A percentile compares a stretch with the other conserved stretches of the same genome.
Evolutionary conservation across 2,329 filamentous ascomycete species (phyloP).

Genomic region (Basipetospora sp.): DNA sequence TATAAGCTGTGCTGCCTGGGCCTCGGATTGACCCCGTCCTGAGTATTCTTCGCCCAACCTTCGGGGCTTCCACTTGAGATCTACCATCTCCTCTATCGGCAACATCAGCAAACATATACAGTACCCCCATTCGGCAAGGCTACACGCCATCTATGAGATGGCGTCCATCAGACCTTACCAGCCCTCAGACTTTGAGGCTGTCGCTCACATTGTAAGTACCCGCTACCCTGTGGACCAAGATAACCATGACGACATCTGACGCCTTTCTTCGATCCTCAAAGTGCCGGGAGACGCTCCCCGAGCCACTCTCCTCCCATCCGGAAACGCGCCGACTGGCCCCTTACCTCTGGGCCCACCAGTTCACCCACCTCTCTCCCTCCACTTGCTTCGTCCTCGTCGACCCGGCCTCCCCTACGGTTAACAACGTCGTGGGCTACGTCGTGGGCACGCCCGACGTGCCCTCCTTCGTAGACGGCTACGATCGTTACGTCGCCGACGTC

Average conservation of each 20-base stretch:
- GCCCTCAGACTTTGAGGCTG: conserved; percentile 24
- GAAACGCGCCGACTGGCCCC: conserved; percentile 24
- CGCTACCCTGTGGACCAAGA: no score
- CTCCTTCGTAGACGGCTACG: conserved; percentile 24
- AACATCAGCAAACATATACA: no score
- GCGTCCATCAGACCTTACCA: conserved; percentile 30
- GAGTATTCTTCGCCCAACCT: no score
- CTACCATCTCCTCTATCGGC: no score
- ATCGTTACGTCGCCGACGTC: conserved; percentile 22
- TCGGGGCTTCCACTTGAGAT: no score
- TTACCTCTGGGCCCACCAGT: conserved; percentile 38
- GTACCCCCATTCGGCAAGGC: no score
- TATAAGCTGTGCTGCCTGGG: no score
- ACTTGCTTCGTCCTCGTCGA: conserved; percentile 36
- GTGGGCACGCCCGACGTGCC: conserved; percentile 30
- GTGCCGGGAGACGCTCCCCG: conserved; percentile 34
- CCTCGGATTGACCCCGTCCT: no score
- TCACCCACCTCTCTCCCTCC: conserved; percentile 28
- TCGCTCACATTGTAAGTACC: conserved; percentile 25
- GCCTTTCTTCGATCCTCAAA: conserved; percentile 11
- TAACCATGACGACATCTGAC: no score
- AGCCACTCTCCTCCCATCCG: conserved; percentile 22
- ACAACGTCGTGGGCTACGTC: conserved; percentile 33
- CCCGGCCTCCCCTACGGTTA: conserved; percentile 13
- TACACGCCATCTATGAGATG: conserved; percentile 17